Conservation (phyloP, 345 rosid genomes). For the Pugionium cornutum region DNA sequence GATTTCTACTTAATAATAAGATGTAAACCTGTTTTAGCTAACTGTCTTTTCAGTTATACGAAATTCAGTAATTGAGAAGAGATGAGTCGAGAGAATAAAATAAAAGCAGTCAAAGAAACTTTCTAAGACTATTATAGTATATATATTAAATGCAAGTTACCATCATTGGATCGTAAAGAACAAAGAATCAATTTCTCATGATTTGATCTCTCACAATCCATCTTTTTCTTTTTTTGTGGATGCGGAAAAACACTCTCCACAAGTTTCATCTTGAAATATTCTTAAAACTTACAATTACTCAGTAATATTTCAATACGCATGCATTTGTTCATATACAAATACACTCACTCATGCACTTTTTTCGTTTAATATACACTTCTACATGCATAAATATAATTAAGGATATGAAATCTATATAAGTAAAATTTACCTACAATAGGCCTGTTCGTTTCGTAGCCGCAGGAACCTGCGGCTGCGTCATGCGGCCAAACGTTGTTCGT, state of each 20-base stretch:
- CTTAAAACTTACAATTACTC: too few relatives aligned
- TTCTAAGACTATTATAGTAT: conserved; percentile 8
- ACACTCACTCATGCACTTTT: too few relatives aligned
- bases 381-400: too few relatives aligned
- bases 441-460: too few relatives aligned
- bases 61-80: conserved; percentile 30
- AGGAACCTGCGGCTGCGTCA: too few relatives aligned
- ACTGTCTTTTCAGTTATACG: conserved; percentile 6
- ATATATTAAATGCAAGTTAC: conserved; percentile 24
- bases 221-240: conserved; percentile 33
- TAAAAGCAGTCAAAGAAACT: conserved; percentile 36
- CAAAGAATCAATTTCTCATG: conserved; percentile 33
- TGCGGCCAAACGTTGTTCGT: too few relatives aligned
- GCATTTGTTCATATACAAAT: too few relatives aligned
- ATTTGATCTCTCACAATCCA: conserved; percentile 30
- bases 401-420: too few relatives aligned
- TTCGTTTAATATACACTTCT: too few relatives aligned
- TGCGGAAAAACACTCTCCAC: conserved; percentile 35
- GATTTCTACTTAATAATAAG: too few relatives aligned
- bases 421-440: too few relatives aligned
- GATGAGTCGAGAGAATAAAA: conserved; percentile 20
- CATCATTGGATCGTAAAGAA: conserved; percentile 36
- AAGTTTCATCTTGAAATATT: background rate
- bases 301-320: too few relatives aligned
- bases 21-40: conserved; percentile 9